A percentile compares a stretch with the other conserved stretches of the same genome.
Conservation (phyloP, 768 basidiomycete genomes). For the Agaricus blazei region DNA sequence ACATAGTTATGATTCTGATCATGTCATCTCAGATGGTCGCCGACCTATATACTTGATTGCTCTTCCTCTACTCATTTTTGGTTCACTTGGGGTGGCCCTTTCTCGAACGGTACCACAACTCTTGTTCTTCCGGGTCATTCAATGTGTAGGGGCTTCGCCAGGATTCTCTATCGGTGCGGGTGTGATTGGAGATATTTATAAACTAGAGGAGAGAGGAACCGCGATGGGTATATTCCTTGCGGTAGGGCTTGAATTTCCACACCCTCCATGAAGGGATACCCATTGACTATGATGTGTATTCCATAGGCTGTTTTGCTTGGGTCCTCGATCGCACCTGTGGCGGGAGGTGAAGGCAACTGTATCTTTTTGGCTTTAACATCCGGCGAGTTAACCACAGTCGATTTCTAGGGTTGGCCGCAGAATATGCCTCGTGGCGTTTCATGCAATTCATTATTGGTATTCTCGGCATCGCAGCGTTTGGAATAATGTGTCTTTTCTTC, state of each 20-base stretch:
- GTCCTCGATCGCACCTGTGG: constrained; percentile 53
- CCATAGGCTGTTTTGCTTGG: constrained; percentile 49
- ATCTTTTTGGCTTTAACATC: background rate
- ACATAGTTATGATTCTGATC: background rate
- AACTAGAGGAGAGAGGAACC: constrained; percentile 52
- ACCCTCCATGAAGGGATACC: background rate
- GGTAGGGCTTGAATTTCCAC: constrained; percentile 22
- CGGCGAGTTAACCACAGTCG: background rate
- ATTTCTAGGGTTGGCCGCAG: constrained; percentile 9
- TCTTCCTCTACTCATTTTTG: constrained; percentile 57
- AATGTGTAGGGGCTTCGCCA: constrained; percentile 63
- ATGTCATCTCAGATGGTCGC: constrained; percentile 51
- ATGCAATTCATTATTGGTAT: constrained; percentile 41
- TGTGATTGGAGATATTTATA: constrained; percentile 65
- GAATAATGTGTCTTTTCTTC: constrained; percentile 38
- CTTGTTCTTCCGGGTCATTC: constrained; percentile 58
- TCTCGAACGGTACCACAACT: constrained; percentile 40
- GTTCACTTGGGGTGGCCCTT: constrained; percentile 53
- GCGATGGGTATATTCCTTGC: constrained; percentile 59
- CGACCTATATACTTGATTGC: constrained; percentile 53
- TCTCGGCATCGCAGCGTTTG: constrained; percentile 30
- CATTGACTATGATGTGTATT: constrained; percentile 32
- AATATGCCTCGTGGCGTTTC: constrained; percentile 48
- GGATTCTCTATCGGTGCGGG: constrained; percentile 52
- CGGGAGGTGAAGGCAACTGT: constrained; percentile 36